These are phyloP conservation scores for Fusarium sp. DNA, from an alignment of 2,329 filamentous ascomycete genomes.

Conservation along the genomic window DNA sequence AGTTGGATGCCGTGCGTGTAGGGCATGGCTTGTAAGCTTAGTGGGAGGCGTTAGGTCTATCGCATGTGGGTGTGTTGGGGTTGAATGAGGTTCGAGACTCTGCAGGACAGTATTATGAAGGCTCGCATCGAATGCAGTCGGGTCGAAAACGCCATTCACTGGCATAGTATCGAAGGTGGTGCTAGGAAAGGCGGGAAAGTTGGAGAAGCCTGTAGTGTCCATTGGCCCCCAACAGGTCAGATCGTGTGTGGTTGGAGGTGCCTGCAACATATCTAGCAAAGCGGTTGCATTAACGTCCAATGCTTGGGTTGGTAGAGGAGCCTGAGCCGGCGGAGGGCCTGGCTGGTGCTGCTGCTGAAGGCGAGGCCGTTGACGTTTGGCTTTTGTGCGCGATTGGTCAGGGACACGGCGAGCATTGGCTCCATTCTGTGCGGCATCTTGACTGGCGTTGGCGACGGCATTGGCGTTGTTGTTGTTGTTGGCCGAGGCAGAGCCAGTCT, in stretches of 20 bases:
- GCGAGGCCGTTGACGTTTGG: constrained; percentile 44
- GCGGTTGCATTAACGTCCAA: constrained; percentile 45
- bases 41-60: constrained; percentile 39
- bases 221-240: constrained; percentile 45
- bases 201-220: constrained; percentile 41
- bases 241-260: constrained; percentile 43
- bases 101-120: constrained; percentile 41
- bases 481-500: constrained; percentile 40
- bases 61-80: constrained; percentile 32
- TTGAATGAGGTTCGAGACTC: constrained; percentile 32
- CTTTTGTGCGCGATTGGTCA: constrained; percentile 43
- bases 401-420: constrained; percentile 38
- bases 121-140: constrained; percentile 40
- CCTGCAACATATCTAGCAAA: constrained; percentile 46
- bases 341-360: constrained; percentile 33
- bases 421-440: constrained; percentile 33
- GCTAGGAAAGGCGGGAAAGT: constrained; percentile 39
- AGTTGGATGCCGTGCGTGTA: constrained; percentile 34
- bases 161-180: constrained; percentile 44
- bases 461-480: constrained; percentile 15
- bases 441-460: constrained; percentile 10
- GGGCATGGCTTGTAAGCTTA: constrained; percentile 34
- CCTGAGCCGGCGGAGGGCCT: constrained; percentile 39
- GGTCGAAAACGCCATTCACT: constrained; percentile 40
- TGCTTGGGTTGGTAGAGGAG: constrained; percentile 39